These are phyloP conservation scores for Diaporthe vaccinii DNA, from an alignment of 2,329 filamentous ascomycete genomes.

Conservation along the genomic window DNA sequence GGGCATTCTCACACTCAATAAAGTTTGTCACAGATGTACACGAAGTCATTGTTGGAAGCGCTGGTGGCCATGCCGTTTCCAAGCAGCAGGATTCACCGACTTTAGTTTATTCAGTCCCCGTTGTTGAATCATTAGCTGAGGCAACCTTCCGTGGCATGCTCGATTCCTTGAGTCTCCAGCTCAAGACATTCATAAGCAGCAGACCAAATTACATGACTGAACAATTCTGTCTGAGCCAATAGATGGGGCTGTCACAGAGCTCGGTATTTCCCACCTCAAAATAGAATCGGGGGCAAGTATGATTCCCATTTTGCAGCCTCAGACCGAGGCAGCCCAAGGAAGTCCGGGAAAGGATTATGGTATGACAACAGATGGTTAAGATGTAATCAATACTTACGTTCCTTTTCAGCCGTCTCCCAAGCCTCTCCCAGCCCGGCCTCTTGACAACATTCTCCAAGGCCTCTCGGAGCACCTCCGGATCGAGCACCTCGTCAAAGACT, in stretches of 20 bases:
- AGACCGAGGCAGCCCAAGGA: not conserved
- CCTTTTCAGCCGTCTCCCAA: not conserved
- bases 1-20: not conserved
- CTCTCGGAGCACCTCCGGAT: not conserved
- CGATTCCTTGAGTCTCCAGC: not conserved
- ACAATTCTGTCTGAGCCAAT: not conserved
- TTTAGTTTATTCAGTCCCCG: not conserved
- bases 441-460: not conserved
- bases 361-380: not conserved
- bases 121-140: not conserved
- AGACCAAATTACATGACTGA: too few species aligned
- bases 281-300: not conserved
- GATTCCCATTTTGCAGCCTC: not conserved
- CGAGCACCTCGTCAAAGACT: not conserved
- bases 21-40: not conserved
- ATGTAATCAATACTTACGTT: not conserved
- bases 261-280: not conserved
- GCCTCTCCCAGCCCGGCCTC: not conserved
- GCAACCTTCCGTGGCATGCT: not conserved
- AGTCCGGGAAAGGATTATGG: not conserved
- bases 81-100: not conserved
- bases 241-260: not conserved
- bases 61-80: too few species aligned
- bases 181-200: not conserved
- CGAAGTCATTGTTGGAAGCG: not conserved